These are phyloP conservation scores for Cercospora zeina DNA, from an alignment of 2,329 filamentous ascomycete species.

Conservation along the genomic window DNA sequence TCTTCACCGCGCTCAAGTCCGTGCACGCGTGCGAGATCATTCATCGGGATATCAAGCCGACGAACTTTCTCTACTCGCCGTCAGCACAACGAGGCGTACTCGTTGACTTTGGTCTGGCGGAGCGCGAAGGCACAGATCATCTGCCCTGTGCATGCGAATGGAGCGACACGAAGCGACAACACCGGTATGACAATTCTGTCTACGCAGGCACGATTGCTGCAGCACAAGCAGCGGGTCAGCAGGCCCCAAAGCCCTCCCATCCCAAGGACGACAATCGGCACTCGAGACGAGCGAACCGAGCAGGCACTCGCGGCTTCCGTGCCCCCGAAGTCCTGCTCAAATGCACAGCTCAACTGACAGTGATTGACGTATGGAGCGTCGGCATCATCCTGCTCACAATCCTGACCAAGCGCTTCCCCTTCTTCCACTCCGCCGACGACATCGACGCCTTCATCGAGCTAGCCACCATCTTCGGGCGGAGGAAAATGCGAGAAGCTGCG, in stretches of 20 bases:
- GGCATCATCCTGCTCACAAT: slow-evolving; percentile 98
- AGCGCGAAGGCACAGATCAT: slow-evolving; percentile 68
- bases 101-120: slow-evolving; percentile 98
- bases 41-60: slow-evolving; percentile 68
- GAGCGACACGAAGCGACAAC: slow-evolving; percentile 60
- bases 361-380: slow-evolving; percentile 95
- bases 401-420: slow-evolving; percentile 86
- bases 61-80: slow-evolving; percentile 93
- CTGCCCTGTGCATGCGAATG: slow-evolving; percentile 83
- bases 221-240: slow-evolving; percentile 31
- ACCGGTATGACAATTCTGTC: slow-evolving; percentile 56
- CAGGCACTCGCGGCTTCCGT: slow-evolving; percentile 91
- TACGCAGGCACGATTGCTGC: slow-evolving; percentile 57
- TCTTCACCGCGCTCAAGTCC: slow-evolving; percentile 80
- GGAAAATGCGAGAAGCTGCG: slow-evolving; percentile 79
- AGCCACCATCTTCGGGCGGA: slow-evolving; percentile 85
- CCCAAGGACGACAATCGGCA: slow-evolving; percentile 87
- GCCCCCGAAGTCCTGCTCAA: slow-evolving; percentile 96
- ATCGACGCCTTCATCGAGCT: slow-evolving; percentile 98
- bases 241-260: slow-evolving; percentile 60
- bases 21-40: slow-evolving; percentile 84
- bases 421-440: slow-evolving; percentile 98
- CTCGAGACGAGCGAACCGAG: slow-evolving; percentile 86
- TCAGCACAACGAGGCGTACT: slow-evolving; percentile 78
- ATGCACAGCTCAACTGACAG: slow-evolving; percentile 86